phyloP scores from a whole-genome alignment of 257 asterid genomes.

The Scutellaria minor region DNA sequence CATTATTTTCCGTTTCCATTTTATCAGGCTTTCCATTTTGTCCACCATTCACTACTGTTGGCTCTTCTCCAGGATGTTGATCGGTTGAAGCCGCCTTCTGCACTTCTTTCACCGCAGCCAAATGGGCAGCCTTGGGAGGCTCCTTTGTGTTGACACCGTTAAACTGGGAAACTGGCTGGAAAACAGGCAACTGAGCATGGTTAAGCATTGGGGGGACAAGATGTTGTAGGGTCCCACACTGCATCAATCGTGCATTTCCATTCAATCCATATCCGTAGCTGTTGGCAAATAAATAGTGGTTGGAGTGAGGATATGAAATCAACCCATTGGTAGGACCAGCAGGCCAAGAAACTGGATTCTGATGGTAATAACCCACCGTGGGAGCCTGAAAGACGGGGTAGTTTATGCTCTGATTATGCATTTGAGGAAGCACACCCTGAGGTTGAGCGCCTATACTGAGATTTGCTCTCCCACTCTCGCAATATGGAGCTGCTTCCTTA shows the following conservation, averaged over 20 bases:
- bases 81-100: constrained; percentile 41
- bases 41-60: constrained; percentile 42
- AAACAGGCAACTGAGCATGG: constrained; percentile 60
- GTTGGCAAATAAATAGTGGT: constrained; percentile 65
- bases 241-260: constrained; percentile 65
- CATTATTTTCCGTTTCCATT: constrained; percentile 49
- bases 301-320: constrained; percentile 67
- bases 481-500: constrained; percentile 44
- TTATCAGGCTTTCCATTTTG: constrained; percentile 49
- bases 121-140: constrained; percentile 43
- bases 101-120: constrained; percentile 33
- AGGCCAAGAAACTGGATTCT: constrained; percentile 71
- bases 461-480: constrained; percentile 50
- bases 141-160: constrained; percentile 51
- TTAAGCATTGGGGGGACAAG: constrained; percentile 56
- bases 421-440: constrained; percentile 59
- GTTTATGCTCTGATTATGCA: constrained; percentile 63
- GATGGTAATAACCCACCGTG: constrained; percentile 73
- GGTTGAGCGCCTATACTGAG: constrained; percentile 51
- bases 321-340: constrained; percentile 69
- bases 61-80: constrained; percentile 42
- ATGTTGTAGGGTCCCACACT: constrained; percentile 70
- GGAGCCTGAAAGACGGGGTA: constrained; percentile 77
- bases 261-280: constrained; percentile 67
- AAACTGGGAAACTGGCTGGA: constrained; percentile 65